phyloP scores from a whole-genome alignment of 768 basidiomycete species.

The Coprinopsis strossmayeri region DNA sequence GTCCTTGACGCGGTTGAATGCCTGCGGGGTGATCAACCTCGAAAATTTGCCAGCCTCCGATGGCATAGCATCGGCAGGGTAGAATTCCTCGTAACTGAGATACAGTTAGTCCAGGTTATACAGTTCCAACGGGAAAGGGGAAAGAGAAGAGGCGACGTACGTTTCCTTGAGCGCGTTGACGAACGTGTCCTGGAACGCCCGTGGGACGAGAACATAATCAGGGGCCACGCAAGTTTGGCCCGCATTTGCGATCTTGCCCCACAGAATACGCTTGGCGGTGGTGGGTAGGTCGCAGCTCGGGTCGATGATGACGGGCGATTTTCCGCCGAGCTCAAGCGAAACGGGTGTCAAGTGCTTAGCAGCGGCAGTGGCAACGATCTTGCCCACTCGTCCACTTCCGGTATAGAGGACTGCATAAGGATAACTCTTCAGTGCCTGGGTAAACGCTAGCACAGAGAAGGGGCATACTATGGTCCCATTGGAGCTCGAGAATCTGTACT shows the following conservation, averaged over 20 bases:
- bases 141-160: no score
- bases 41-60: slow-evolving; percentile 33
- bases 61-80: slow-evolving; percentile 39
- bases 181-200: slow-evolving; percentile 36
- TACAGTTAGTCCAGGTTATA: not conserved
- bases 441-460: not conserved
- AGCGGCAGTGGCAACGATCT: slow-evolving; percentile 65
- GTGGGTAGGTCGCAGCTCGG: slow-evolving; percentile 57
- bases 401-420: slow-evolving; percentile 48
- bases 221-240: slow-evolving; percentile 74
- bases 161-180: slow-evolving; percentile 35
- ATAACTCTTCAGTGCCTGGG: not conserved
- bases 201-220: slow-evolving; percentile 47
- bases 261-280: slow-evolving; percentile 66
- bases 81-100: slow-evolving; percentile 35
- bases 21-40: slow-evolving; percentile 46
- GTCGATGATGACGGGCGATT: slow-evolving; percentile 73
- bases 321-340: slow-evolving; percentile 45
- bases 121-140: not conserved
- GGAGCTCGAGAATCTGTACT: slow-evolving; percentile 59
- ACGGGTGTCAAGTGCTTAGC: slow-evolving; percentile 72
- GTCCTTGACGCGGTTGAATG: slow-evolving; percentile 46
- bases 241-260: slow-evolving; percentile 76
- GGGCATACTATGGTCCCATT: slow-evolving; percentile 48
- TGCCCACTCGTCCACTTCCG: slow-evolving; percentile 55